Evolutionary conservation across 345 rosid species (phyloP), one percentile per base, ranked within the genome.

Genomic region (Salix suchowensis): DNA sequence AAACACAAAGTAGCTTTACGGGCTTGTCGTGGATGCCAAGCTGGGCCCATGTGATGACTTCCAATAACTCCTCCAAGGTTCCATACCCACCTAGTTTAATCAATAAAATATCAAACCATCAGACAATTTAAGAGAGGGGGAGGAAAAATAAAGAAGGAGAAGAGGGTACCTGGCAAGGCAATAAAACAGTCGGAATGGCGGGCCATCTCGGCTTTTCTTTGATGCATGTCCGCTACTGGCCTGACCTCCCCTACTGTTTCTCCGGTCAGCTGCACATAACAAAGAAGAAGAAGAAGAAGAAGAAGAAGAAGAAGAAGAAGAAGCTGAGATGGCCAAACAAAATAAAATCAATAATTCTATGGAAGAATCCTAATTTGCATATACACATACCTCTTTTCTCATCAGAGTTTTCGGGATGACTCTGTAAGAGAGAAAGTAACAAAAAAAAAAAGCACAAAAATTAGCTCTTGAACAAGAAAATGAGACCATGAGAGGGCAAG

Each of bases 331-430:
- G 14, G 26, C 65, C 46, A 54, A 15, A 23, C 34, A 65, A 48
- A 46, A 48, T 34, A 40, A 32, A 52, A 26, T 11, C 13, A 46
- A 42, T 42, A 42, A 42, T 42, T 11, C 4, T 0, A 11, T 42
- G 46, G 21, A 21, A 24, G 40, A 30, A 66, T 66, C 12, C 23
- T 28, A 7, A 66, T 66, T 7, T 34, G 39, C 62, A 4, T 58
- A 11, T 5, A 36, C 37, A 36, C 39, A n/a, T 52, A 94, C 98
- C 97, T 94, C 95, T 88, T 91, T 90, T 85, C 70, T 83, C 98
- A 94, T 94, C 72, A 94, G 89, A 64, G 92, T 92, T 83, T 81
- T 91, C 68, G 98, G 98, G 77, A 94, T 90, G 81, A 94, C 86
- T 78, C 97, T 94, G 85, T 60, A 39, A 70, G 30, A 74, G 7